phyloP scores from a whole-genome alignment of 2,329 filamentous ascomycete species.

The Xylaria polymorpha region DNA sequence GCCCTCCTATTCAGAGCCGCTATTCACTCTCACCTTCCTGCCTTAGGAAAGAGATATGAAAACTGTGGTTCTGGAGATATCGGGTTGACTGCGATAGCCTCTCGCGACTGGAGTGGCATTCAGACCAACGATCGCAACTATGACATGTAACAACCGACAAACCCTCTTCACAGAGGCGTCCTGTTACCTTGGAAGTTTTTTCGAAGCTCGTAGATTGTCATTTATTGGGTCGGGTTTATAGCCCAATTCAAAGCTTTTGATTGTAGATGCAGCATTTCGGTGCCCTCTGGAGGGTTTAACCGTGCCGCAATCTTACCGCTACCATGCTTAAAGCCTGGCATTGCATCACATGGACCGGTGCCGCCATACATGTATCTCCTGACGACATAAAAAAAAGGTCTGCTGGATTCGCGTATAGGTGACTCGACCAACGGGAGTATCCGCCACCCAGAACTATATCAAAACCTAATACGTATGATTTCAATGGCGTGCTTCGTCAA shows the following conservation, averaged over 20 bases:
- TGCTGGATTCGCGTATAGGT: background rate
- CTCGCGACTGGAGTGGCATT: background rate
- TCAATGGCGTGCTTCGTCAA: background rate
- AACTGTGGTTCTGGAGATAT: background rate
- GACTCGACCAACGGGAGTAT: background rate
- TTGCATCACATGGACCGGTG: background rate
- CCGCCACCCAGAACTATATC: background rate
- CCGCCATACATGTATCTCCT: background rate
- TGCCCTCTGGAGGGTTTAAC: background rate
- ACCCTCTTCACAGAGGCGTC: background rate
- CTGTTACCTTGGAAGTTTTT: background rate
- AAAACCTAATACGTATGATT: background rate
- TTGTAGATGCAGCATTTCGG: background rate
- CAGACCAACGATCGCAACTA: background rate
- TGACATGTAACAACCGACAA: background rate
- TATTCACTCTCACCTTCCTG: background rate
- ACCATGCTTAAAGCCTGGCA: background rate
- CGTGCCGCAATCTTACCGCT: background rate
- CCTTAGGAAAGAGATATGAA: constrained; percentile 1
- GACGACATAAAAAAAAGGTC: background rate
- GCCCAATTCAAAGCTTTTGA: background rate
- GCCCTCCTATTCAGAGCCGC: constrained; percentile 6
- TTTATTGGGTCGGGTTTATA: background rate
- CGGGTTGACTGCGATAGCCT: background rate
- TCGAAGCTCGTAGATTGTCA: background rate